Conservation (phyloP, 352 stramenopile genomes). For the Peronosclerospora sorghi region DNA sequence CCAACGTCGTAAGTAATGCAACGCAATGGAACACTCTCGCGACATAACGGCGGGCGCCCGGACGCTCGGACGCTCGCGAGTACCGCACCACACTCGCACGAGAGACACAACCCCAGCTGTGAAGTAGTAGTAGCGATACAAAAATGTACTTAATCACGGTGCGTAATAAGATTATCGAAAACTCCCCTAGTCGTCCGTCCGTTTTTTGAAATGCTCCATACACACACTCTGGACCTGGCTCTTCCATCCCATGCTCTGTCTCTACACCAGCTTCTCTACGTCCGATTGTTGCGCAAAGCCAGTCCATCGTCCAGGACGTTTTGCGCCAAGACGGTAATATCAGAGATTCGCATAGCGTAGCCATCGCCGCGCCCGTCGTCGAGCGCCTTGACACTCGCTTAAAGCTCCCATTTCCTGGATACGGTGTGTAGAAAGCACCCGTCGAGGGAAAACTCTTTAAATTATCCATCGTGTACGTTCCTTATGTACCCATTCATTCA, state of each 20-base stretch:
- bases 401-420: too few relatives aligned
- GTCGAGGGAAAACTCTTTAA: too few relatives aligned
- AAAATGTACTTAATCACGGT: too few relatives aligned
- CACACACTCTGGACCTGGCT: not conserved
- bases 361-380: constrained; percentile 5
- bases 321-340: constrained; percentile 3
- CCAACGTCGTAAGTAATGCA: constrained; percentile 19
- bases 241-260: not conserved
- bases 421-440: too few relatives aligned
- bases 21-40: constrained; percentile 13
- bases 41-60: constrained; percentile 10
- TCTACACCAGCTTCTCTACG: constrained; percentile 6
- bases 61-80: constrained; percentile 7
- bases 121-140: too few relatives aligned
- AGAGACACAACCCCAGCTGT: too few relatives aligned
- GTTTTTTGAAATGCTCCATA: constrained; percentile 9
- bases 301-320: too few relatives aligned
- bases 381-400: not conserved
- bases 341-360: constrained; percentile 10
- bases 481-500: too few relatives aligned
- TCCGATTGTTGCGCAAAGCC: constrained; percentile 13
- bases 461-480: too few relatives aligned
- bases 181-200: too few relatives aligned
- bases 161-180: too few relatives aligned
- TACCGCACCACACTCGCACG: not conserved